phyloP scores from a whole-genome alignment of 805 yeast species.

The Candida golubevii region DNA sequence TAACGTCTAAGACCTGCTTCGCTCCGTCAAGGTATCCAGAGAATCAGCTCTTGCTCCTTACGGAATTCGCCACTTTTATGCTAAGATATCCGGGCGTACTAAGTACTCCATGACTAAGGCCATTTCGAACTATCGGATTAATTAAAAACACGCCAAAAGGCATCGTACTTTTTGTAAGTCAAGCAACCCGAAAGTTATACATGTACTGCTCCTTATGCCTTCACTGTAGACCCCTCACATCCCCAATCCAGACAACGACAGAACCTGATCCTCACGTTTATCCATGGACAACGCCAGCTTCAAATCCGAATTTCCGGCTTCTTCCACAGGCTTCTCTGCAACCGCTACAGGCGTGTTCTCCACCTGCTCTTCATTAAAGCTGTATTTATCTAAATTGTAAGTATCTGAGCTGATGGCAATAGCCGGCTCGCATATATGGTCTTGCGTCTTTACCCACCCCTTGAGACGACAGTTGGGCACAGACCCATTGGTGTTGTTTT shows the following conservation, averaged over 20 bases:
- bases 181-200: no score
- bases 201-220: no score
- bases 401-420: slow-evolving; percentile 29
- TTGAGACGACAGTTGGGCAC: slow-evolving; percentile 22
- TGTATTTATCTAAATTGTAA: slow-evolving; percentile 38
- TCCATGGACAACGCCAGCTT: slow-evolving; percentile 22
- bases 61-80: no score
- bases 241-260: slow-evolving; percentile 20
- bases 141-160: no score
- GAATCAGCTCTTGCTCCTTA: no score
- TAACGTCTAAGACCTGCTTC: no score
- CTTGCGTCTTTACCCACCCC: slow-evolving; percentile 36
- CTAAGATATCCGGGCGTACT: no score
- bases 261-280: slow-evolving; percentile 23
- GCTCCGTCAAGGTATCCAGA: no score
- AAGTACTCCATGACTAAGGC: no score
- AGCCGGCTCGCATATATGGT: neutral
- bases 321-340: slow-evolving; percentile 21
- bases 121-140: no score
- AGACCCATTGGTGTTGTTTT: slow-evolving; percentile 7
- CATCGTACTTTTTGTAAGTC: no score
- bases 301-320: slow-evolving; percentile 17
- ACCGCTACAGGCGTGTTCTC: slow-evolving; percentile 31
- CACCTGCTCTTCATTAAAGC: slow-evolving; percentile 41
- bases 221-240: slow-evolving; percentile 6